Conservation (phyloP, 2,329 filamentous ascomycete genomes). For the Alternaria burnsii region DNA sequence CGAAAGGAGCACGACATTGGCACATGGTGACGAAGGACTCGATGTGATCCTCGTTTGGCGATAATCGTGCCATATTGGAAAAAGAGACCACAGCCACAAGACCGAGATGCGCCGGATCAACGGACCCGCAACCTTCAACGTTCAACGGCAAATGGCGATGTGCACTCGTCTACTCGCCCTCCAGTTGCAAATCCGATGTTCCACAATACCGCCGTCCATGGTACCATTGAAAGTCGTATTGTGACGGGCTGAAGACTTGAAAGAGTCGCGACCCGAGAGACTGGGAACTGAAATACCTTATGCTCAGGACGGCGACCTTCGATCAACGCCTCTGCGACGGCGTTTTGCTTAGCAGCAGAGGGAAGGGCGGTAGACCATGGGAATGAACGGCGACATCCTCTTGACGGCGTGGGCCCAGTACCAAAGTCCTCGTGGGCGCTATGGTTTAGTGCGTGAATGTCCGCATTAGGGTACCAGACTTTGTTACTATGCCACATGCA, state of each 20-base stretch:
- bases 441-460: conserved; percentile 2
- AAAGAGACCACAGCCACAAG: not conserved
- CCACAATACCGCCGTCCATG: conserved; percentile 12
- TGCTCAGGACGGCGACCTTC: not conserved
- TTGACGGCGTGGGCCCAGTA: conserved; percentile 7
- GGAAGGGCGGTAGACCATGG: conserved; percentile 12
- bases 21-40: conserved; percentile 1
- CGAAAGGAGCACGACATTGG: not conserved
- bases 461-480: conserved; percentile 11
- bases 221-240: not conserved
- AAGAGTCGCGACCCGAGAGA: conserved; percentile 6
- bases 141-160: conserved; percentile 2
- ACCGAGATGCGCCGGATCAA: not conserved
- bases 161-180: conserved; percentile 6
- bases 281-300: conserved; percentile 5
- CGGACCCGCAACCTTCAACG: not conserved
- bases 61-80: not conserved
- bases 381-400: conserved; percentile 10
- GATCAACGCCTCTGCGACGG: conserved; percentile 6
- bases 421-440: not conserved
- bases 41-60: not conserved
- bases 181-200: conserved; percentile 4
- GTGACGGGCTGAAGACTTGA: not conserved
- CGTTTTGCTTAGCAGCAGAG: conserved; percentile 2
- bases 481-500: conserved; percentile 1